These are phyloP conservation scores for Cladosporium sp. DNA, from an alignment of 2,329 filamentous ascomycete species.

Conservation along the genomic window DNA sequence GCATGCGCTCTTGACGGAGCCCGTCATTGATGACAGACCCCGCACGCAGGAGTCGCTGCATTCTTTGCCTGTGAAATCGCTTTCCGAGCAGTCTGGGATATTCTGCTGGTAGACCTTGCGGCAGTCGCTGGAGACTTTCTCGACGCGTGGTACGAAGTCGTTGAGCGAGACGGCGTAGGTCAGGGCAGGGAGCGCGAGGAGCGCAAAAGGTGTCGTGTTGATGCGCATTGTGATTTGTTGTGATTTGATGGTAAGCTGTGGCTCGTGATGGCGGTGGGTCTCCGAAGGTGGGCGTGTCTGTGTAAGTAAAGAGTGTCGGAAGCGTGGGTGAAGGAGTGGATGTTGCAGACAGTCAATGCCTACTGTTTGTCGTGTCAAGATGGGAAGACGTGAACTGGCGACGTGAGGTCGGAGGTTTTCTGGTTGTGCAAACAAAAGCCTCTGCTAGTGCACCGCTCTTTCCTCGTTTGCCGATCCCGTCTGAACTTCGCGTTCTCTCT, in stretches of 20 bases:
- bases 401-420: no score
- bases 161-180: slow-evolving; percentile 38
- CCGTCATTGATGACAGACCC: slow-evolving; percentile 34
- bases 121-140: slow-evolving; percentile 37
- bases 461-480: neutral
- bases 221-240: slow-evolving; percentile 12
- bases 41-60: slow-evolving; percentile 38
- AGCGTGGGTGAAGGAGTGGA: neutral
- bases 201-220: slow-evolving; percentile 14
- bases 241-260: neutral
- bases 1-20: slow-evolving; percentile 33
- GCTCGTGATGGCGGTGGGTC: neutral
- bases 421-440: slow-evolving; percentile 1
- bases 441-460: slow-evolving; percentile 1
- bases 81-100: slow-evolving; percentile 37
- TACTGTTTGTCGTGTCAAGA: neutral
- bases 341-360: slow-evolving; percentile 1
- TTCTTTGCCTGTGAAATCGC: slow-evolving; percentile 34
- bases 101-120: slow-evolving; percentile 36
- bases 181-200: slow-evolving; percentile 24
- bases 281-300: neutral
- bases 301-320: neutral
- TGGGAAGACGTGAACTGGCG: neutral
- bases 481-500: neutral
- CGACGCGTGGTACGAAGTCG: slow-evolving; percentile 42